These are phyloP conservation scores for Phytophthora rubi DNA, from an alignment of 352 stramenopile species.

Conservation along the genomic window DNA sequence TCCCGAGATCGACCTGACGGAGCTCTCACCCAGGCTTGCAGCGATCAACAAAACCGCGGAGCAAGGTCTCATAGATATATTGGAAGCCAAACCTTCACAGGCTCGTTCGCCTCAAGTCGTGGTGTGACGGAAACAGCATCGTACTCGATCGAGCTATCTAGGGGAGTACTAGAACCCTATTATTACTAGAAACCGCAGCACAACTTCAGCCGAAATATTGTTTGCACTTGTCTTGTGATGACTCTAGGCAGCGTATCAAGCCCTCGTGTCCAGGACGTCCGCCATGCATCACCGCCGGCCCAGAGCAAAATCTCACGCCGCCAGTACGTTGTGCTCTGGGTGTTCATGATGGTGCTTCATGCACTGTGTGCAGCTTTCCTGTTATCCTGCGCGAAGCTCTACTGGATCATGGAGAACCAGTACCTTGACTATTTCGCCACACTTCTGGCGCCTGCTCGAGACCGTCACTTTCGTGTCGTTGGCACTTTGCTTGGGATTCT, in stretches of 20 bases:
- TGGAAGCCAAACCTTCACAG: background rate
- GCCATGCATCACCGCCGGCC: background rate
- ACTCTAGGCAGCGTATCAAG: background rate
- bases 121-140: conserved; percentile 2
- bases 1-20: conserved; percentile 39
- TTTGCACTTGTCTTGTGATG: background rate
- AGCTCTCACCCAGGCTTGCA: conserved; percentile 45
- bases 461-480: conserved; percentile 29
- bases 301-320: background rate
- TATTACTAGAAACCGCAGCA: conserved; percentile 2
- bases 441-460: conserved; percentile 23
- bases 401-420: conserved; percentile 44
- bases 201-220: too few relatives aligned
- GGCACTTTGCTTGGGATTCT: conserved; percentile 23
- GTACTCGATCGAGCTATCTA: conserved; percentile 7
- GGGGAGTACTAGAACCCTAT: background rate
- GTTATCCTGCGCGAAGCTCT: conserved; percentile 17
- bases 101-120: conserved; percentile 1
- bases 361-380: conserved; percentile 33
- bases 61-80: background rate
- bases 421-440: conserved; percentile 47
- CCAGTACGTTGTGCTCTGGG: conserved; percentile 18
- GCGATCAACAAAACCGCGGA: background rate
- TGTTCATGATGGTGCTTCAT: conserved; percentile 21
- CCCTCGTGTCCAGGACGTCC: conserved; percentile 6